Percentiles rank a stretch among this genome's conserved stretches.
Evolutionary conservation across 2,329 filamentous ascomycete species (phyloP).

Genomic region (Neopestalotiopsis sp.): DNA sequence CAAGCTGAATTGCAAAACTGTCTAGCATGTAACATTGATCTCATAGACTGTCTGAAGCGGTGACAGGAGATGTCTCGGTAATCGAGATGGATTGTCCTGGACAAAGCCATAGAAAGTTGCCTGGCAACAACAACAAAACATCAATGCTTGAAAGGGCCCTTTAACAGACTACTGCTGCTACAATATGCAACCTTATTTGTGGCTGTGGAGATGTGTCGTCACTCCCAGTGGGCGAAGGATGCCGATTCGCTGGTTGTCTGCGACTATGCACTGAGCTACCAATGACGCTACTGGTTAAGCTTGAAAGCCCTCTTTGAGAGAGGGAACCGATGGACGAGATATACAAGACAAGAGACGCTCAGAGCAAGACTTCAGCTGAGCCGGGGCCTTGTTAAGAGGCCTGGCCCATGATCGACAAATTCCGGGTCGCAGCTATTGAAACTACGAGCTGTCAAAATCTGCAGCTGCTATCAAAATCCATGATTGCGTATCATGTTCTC

Average conservation of each 20-base stretch:
- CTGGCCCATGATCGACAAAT: neutral
- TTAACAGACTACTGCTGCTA: neutral
- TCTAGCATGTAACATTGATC: neutral
- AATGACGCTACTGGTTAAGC: neutral
- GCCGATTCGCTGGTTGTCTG: neutral
- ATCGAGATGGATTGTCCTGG: neutral
- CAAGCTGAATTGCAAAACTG: neutral
- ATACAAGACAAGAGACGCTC: neutral
- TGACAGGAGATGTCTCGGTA: neutral
- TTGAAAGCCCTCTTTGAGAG: neutral
- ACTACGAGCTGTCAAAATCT: neutral
- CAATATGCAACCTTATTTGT: constrained; percentile 16
- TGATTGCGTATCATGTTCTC: neutral
- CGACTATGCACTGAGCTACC: neutral
- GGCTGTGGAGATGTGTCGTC: neutral
- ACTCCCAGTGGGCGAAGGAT: constrained; percentile 1
- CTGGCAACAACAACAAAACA: neutral
- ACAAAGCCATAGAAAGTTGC: neutral
- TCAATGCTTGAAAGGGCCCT: neutral
- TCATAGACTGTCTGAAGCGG: neutral
- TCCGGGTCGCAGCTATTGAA: neutral
- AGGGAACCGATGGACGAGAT: neutral
- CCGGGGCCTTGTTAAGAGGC: neutral
- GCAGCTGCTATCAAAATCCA: neutral
- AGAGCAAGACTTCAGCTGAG: neutral